A percentile compares a stretch with the other conserved stretches of the same genome.
These are phyloP conservation scores for Coffea eugenioides DNA, from an alignment of 257 asterid species.

Conservation along the genomic window DNA sequence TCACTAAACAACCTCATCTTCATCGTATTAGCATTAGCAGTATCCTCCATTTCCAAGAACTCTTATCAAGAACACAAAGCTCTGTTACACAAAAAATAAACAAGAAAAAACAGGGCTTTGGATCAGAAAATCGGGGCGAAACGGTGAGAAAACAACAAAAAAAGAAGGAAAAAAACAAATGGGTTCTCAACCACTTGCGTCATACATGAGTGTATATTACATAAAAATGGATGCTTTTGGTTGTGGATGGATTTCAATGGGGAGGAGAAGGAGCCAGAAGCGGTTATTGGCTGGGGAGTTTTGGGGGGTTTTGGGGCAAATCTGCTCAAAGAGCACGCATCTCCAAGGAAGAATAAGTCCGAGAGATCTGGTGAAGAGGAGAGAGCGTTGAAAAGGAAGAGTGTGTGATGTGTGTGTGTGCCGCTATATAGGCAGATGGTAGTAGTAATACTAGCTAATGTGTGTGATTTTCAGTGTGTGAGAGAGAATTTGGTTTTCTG, in stretches of 20 bases:
- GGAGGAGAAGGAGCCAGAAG: conserved; percentile 1
- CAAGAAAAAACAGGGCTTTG: conserved; percentile 5
- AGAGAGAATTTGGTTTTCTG: background rate
- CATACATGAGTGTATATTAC: conserved; percentile 14
- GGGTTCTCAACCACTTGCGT: conserved; percentile 28
- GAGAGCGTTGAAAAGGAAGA: conserved; percentile 36
- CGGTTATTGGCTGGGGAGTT: background rate
- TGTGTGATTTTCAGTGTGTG: conserved; percentile 9
- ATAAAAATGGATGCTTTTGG: background rate
- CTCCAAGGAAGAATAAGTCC: conserved; percentile 34
- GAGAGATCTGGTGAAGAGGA: conserved; percentile 41
- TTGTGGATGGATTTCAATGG: conserved; percentile 7
- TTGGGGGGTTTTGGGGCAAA: conserved; percentile 15
- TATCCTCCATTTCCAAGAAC: conserved; percentile 13
- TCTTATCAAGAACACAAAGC: background rate
- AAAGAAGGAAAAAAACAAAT: conserved; percentile 23
- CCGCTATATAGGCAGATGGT: too few species aligned
- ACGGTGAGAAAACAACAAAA: conserved; percentile 16
- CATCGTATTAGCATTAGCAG: conserved; percentile 8
- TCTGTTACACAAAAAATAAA: background rate
- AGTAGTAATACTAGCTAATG: background rate
- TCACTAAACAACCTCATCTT: conserved; percentile 32
- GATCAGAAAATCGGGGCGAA: conserved; percentile 23
- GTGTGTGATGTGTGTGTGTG: background rate
- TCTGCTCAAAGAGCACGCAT: conserved; percentile 33